Evolutionary conservation across 164 flowering plant genomes (phyloP).

Genomic region (Chimonanthus praecox): DNA sequence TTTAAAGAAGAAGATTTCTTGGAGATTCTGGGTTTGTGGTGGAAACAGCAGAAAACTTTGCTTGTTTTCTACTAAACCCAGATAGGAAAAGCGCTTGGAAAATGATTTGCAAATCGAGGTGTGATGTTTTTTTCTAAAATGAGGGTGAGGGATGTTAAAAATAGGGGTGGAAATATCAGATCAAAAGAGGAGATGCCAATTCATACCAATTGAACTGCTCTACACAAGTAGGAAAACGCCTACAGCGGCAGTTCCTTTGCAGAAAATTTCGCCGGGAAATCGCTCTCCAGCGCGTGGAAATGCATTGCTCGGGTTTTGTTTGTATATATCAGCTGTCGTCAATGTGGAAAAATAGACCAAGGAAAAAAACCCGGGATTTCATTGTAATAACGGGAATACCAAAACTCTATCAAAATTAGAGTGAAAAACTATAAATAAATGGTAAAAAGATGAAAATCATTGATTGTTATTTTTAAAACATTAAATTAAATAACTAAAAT

Average conservation of each 20-base stretch:
- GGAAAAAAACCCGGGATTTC: background rate
- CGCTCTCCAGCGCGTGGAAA: conserved; percentile 14
- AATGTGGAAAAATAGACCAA: background rate
- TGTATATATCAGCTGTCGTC: conserved; percentile 7
- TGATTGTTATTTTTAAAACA: no score
- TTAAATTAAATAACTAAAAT: no score
- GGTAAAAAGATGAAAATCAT: no score
- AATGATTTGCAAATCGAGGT: background rate
- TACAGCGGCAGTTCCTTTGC: conserved; percentile 1
- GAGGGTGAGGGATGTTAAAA: background rate
- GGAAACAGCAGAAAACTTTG: background rate
- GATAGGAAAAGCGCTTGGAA: background rate
- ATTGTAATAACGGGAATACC: background rate
- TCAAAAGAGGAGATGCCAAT: background rate
- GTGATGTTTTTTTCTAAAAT: background rate
- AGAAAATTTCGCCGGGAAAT: conserved; percentile 16
- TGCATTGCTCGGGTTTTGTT: background rate
- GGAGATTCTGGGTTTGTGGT: no score
- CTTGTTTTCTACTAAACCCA: background rate
- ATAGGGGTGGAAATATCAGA: background rate
- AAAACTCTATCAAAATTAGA: no score
- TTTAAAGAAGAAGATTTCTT: no score
- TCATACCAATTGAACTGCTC: background rate
- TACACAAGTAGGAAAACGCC: background rate
- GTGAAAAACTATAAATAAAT: no score